Evolutionary conservation across 345 rosid genomes (phyloP).

Genomic region (Eucalyptus pauciflora): DNA sequence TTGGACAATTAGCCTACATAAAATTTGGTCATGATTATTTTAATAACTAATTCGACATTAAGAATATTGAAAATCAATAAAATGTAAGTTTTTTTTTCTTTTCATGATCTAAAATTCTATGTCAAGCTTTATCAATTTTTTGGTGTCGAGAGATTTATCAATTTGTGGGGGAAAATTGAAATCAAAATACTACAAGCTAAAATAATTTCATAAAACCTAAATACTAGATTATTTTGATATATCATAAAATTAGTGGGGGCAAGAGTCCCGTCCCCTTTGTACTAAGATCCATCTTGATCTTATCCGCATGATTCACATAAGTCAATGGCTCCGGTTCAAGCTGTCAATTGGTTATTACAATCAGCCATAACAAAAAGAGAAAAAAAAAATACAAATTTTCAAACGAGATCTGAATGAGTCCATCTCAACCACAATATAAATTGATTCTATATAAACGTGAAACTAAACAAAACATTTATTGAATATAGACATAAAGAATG

Average conservation of each 20-base stretch:
- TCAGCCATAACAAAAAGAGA: background rate
- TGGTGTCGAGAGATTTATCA: background rate
- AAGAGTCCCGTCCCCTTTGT: background rate
- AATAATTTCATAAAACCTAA: background rate
- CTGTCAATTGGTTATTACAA: background rate
- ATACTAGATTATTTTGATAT: background rate
- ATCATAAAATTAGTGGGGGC: background rate
- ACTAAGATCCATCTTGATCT: background rate
- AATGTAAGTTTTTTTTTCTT: background rate
- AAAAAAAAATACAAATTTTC: background rate
- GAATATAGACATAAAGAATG: background rate
- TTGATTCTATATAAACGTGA: background rate
- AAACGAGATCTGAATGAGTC: background rate
- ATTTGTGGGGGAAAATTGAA: background rate
- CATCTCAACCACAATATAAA: background rate
- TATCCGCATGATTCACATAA: background rate
- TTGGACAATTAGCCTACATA: background rate
- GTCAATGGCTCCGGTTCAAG: background rate
- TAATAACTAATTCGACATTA: background rate
- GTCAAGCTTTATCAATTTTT: background rate
- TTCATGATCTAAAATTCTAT: background rate
- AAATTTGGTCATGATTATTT: background rate
- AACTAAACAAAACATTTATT: background rate
- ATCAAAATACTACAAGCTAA: background rate
- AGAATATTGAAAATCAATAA: background rate